phyloP scores from a whole-genome alignment of 768 basidiomycete genomes.

The Termitomyces sp. region DNA sequence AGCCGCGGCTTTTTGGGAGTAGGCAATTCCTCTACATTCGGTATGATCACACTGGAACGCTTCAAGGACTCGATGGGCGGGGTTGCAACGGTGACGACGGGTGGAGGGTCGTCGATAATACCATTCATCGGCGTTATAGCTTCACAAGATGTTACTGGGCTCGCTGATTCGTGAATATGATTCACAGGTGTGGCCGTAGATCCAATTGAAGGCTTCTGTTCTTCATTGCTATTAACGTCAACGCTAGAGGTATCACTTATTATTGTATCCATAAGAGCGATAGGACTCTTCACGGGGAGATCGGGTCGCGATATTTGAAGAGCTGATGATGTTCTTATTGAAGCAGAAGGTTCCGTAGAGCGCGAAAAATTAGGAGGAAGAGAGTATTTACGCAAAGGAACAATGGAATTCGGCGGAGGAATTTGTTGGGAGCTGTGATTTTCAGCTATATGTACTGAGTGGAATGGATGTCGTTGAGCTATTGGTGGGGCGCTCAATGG shows the following conservation, averaged over 20 bases:
- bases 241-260: not conserved
- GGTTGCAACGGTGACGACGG: not conserved
- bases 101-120: not conserved
- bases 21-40: not conserved
- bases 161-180: not conserved
- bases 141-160: not conserved
- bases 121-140: slow-evolving; percentile 2
- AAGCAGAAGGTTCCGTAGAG: not conserved
- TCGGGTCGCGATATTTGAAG: not conserved
- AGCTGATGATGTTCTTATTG: not conserved
- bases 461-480: not conserved
- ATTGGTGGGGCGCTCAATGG: slow-evolving; percentile 3
- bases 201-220: not conserved
- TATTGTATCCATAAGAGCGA: not conserved
- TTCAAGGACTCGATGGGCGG: slow-evolving; percentile 7
- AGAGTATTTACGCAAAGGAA: not conserved
- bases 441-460: not conserved
- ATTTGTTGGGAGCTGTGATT: not conserved
- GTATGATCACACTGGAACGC: slow-evolving; percentile 2
- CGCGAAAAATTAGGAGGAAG: not conserved
- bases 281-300: not conserved
- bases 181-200: not conserved
- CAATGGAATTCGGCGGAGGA: not conserved
- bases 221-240: not conserved
- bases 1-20: slow-evolving; percentile 11